Base-by-base conservation (phyloP, 345 rosid species). In the Eucalyptus viminalis region DNA sequence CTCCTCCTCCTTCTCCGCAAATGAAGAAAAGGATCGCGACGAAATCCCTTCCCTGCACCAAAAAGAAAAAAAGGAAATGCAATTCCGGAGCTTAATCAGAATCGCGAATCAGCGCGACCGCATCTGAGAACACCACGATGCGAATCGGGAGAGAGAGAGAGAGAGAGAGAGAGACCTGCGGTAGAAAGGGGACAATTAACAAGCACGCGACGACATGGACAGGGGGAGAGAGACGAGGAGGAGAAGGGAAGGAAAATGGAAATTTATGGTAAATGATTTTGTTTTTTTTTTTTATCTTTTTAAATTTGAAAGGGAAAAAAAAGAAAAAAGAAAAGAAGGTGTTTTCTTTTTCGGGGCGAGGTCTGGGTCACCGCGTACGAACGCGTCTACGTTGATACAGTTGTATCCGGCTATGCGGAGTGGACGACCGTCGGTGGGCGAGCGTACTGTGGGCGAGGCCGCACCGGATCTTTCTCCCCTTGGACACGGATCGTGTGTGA, bases 291-390 rank as follows among this genome's bases (percentile, higher is more conserved):
- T 34, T 17, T 1, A 34, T 34, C 15, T 29, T 14, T 72, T 72
- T 10, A 69, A 69, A 69, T 69, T 69, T 69, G 80, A 69, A 69
- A 34, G 14, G 34, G 7, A 27, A 12, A 13, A 60, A 65, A n/a
- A 1, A 4, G 15, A 1, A 4, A 40, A 0, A 43, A 43, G 1
- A 1, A 8, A 7, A 53, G 2, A 8, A 53, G 24, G 25, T 19
- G 25, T 53, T 51, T 51, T 51, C 8, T 19, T n/a, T 65, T n/a
- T 9, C 3, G 40, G 13, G 16, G 34, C 80, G 80, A 16, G 37
- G 80, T 69, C 43, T 9, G 14, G 12, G 45, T 72, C 44, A 34
- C 83, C 27, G 45, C 83, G 47, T 76, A 21, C 83, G 83, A 76
- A 40, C 83, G 83, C 6, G 27, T 37, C 44, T 10, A 37, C 40